phyloP scores from a whole-genome alignment of 495 filamentous ascomycete species.

The Lepidopterella palustris region DNA sequence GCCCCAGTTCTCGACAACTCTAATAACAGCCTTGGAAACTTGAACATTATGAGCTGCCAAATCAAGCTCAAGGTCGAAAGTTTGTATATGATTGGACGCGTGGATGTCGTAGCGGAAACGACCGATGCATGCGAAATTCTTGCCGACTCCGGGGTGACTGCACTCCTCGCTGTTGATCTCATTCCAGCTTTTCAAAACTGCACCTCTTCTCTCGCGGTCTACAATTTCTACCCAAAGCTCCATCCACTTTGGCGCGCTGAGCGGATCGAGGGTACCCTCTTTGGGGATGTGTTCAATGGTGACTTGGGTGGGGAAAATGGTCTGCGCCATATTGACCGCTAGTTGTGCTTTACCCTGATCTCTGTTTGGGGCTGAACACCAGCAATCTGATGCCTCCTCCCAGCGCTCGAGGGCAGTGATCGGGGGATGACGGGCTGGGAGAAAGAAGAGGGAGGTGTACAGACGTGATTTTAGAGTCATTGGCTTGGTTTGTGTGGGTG shows the following conservation, averaged over 20 bases:
- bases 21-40: conserved; percentile 43
- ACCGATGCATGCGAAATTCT: conserved; percentile 47
- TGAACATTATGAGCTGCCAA: conserved; percentile 34
- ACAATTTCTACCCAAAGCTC: conserved; percentile 52
- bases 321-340: conserved; percentile 40
- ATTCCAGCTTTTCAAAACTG: conserved; percentile 10
- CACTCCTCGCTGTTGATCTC: not conserved
- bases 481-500: conserved; percentile 12
- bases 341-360: conserved; percentile 38
- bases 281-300: conserved; percentile 58
- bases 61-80: conserved; percentile 43
- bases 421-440: conserved; percentile 26
- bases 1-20: conserved; percentile 51
- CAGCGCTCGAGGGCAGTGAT: conserved; percentile 48
- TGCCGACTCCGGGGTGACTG: conserved; percentile 7
- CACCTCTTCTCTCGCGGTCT: conserved; percentile 16
- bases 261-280: conserved; percentile 46
- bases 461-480: not conserved
- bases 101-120: conserved; percentile 46
- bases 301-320: conserved; percentile 49
- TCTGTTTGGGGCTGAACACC: conserved; percentile 47
- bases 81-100: conserved; percentile 41
- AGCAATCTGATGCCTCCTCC: conserved; percentile 60
- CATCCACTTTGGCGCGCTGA: conserved; percentile 51
- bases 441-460: conserved; percentile 2